These are phyloP conservation scores for Pythium pyrilobum DNA, from an alignment of 352 stramenopile species.

Conservation along the genomic window DNA sequence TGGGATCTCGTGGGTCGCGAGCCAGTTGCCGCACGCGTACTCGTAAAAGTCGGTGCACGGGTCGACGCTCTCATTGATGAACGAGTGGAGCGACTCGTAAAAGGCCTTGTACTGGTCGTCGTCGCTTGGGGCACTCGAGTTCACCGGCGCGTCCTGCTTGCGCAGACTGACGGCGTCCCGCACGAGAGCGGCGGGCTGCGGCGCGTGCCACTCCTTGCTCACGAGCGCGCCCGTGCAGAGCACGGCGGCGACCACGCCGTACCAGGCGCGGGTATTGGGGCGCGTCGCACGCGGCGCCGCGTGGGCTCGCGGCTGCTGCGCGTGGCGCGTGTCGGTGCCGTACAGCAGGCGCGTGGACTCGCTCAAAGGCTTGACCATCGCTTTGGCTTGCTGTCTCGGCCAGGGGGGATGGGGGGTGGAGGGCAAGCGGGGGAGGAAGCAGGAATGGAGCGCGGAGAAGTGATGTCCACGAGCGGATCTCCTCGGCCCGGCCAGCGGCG, in stretches of 20 bases:
- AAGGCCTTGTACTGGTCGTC: constrained; percentile 33
- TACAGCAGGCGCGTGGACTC: constrained; percentile 20
- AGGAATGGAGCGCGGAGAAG: not conserved
- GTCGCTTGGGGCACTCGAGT: not conserved
- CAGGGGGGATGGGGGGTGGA: not conserved
- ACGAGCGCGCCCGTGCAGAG: constrained; percentile 23
- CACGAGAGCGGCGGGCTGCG: not conserved
- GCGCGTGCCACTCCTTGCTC: constrained; percentile 18
- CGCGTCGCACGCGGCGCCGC: not conserved
- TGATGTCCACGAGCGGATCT: not conserved
- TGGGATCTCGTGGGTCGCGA: constrained; percentile 45
- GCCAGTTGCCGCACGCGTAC: constrained; percentile 72
- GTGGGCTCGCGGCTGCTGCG: not conserved
- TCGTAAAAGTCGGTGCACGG: constrained; percentile 76
- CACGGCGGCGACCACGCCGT: constrained; percentile 18
- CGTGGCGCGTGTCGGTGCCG: constrained; percentile 19
- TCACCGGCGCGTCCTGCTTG: constrained; percentile 2
- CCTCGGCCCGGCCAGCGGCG: not conserved
- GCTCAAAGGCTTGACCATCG: constrained; percentile 13
- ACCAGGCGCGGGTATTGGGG: constrained; percentile 13
- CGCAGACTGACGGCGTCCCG: not conserved
- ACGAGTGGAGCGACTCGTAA: constrained; percentile 31
- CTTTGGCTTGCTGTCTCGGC: not conserved
- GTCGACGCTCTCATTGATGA: constrained; percentile 47
- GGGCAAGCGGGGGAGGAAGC: not conserved